Evolutionary conservation across 352 stramenopile genomes (phyloP).

Genomic region (Albugo laibachii): DNA sequence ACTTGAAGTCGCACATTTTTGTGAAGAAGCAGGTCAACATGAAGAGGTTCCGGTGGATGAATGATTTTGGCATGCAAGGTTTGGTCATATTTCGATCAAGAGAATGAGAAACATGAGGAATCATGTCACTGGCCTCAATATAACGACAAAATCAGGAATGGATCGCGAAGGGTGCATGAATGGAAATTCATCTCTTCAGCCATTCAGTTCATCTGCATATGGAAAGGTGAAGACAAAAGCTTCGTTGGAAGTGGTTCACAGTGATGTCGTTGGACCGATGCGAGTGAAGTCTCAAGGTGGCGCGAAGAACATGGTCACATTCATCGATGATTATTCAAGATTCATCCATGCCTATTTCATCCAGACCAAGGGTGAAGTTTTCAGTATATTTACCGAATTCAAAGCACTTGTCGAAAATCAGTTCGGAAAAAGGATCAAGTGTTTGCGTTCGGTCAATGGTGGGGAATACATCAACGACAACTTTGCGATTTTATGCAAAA

Average conservation of each 20-base stretch:
- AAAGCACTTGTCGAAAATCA: constrained; percentile 8
- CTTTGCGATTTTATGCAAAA: no score
- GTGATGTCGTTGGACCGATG: not conserved
- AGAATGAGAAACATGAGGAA: no score
- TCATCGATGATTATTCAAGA: constrained; percentile 9
- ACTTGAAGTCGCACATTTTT: no score
- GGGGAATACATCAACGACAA: constrained; percentile 9
- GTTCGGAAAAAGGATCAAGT: constrained; percentile 9
- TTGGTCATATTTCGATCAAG: no score
- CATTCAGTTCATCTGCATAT: not conserved
- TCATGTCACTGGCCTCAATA: no score
- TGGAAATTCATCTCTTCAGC: not conserved
- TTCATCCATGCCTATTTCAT: constrained; percentile 10
- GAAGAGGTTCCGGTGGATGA: no score
- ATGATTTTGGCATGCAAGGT: no score
- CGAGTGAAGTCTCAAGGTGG: not conserved
- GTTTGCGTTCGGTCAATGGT: constrained; percentile 14
- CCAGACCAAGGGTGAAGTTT: constrained; percentile 9
- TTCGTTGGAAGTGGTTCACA: not conserved
- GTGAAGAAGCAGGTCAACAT: no score
- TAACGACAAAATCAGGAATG: no score
- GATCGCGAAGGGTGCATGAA: not conserved
- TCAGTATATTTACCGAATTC: constrained; percentile 5
- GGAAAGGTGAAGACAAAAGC: not conserved
- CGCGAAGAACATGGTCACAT: constrained; percentile 4